Conservation (phyloP, 139 green algal genomes). For the Pleodorina starrii region DNA sequence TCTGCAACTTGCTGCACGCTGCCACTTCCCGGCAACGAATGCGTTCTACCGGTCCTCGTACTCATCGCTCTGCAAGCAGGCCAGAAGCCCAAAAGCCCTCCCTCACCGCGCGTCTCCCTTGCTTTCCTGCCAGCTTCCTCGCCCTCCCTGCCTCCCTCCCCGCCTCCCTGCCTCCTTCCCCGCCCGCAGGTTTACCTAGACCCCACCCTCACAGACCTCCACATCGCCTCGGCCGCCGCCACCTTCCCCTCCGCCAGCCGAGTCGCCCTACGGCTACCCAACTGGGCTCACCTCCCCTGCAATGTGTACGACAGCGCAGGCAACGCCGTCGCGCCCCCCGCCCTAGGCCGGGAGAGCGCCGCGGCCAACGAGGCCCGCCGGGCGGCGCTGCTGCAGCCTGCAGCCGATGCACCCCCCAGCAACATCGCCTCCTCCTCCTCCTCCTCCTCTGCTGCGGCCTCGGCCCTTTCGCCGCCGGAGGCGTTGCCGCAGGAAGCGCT, state of each 20-base stretch:
- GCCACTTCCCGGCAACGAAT: too few species aligned
- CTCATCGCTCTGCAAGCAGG: too few species aligned
- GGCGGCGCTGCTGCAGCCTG: background rate
- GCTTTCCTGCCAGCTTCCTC: too few species aligned
- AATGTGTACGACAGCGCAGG: constrained; percentile 1
- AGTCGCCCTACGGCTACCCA: constrained; percentile 32
- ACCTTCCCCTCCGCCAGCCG: constrained; percentile 22
- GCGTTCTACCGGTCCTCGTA: too few species aligned
- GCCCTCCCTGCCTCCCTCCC: too few species aligned
- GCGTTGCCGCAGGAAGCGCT: background rate
- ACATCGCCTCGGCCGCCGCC: constrained; percentile 11
- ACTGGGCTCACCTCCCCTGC: background rate
- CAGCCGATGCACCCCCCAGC: too few species aligned
- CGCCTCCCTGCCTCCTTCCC: too few species aligned
- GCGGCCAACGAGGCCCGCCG: background rate
- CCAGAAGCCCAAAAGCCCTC: too few species aligned
- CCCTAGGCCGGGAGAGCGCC: constrained; percentile 10
- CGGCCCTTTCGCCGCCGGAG: too few species aligned
- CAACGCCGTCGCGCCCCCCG: background rate
- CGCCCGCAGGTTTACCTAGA: constrained; percentile 11
- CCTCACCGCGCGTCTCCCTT: too few species aligned
- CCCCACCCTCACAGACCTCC: background rate
- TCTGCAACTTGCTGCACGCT: background rate
- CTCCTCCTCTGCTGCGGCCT: too few species aligned
- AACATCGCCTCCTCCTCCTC: too few species aligned